Base-by-base conservation (phyloP, 1,139 yeast species). In the Candida sp. region DNA sequence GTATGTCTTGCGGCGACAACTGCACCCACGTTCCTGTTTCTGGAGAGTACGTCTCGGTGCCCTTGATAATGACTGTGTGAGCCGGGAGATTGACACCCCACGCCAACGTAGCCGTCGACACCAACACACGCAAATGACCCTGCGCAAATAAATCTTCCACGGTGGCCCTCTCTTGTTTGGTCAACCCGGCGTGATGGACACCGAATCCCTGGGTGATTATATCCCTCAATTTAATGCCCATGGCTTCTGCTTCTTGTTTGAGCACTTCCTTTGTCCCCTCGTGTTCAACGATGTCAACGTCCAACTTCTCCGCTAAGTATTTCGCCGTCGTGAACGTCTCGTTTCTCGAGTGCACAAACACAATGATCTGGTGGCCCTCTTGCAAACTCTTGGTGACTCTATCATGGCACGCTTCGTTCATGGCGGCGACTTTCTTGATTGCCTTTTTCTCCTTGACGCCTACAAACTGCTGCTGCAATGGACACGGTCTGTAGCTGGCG, bases 81-180 rank as follows among this genome's bases (percentile, higher is more conserved):
- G 98, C 98, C 1, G 99, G 99, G 51, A 94, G 78, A 65, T 94
- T 94, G 37, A 94, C 98, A 78, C 99, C 99, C 99, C 98, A 94
- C 0, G 99, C 98, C 56, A 94, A 80, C 0, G 99, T 94, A 0
- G 98, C 97, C 1, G 99, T 94, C 0, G 96, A 91, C 1, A 93
- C 96, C 48, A 94, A 75, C 1, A 93, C 91, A 60, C 85, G 86
- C 28, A 91, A 71, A 51, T 88, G 85, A 3, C 98, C 97, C 56
- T 86, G 94, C 1, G 96, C 93, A 72, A 94, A 94, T 43, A 90
- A 72, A 61, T 90, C 94, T 68, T 94, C 99, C 0, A 93, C 85
- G 1, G 85, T 77, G 5, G 86, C 78, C 64, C 99, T 80, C 63
- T 92, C 98, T 4, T 75, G 77, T 56, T 85, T 81, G 28, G 83